Evolutionary conservation across 2,329 filamentous ascomycete genomes (phyloP).

Genomic region (Aspergillus fumigatus): DNA sequence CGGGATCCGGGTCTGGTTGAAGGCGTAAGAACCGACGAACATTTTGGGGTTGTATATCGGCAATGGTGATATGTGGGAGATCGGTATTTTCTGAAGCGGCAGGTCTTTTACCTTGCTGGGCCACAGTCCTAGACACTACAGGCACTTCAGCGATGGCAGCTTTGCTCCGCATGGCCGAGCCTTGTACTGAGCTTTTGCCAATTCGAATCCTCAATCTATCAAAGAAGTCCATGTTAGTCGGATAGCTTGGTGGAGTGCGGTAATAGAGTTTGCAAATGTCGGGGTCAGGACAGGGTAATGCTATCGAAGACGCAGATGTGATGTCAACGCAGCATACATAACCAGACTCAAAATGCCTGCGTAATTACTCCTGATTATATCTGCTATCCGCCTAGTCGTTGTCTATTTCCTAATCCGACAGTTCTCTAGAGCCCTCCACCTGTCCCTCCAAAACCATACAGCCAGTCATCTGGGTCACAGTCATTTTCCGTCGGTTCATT

Average conservation of each 20-base stretch:
- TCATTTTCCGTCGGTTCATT: neutral
- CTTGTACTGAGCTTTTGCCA: neutral
- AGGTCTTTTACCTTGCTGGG: neutral
- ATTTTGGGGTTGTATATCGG: neutral
- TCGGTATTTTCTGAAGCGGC: neutral
- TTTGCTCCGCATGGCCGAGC: neutral
- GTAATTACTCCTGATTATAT: neutral
- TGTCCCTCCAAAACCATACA: neutral
- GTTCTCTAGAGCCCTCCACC: neutral
- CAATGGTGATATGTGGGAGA: neutral
- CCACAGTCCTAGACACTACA: neutral
- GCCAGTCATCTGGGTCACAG: neutral
- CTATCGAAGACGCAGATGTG: neutral
- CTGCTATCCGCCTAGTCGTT: no score
- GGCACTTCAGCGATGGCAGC: neutral
- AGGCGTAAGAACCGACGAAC: neutral
- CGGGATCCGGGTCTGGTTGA: neutral
- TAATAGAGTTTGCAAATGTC: neutral
- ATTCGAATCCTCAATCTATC: neutral
- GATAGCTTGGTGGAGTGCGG: neutral
- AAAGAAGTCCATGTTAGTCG: neutral
- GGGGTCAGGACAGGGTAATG: neutral
- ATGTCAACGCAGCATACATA: neutral
- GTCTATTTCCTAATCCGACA: neutral
- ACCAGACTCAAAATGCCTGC: neutral